Evolutionary conservation across 176 grass and related monocot genomes (phyloP).

Genomic region (Tillandsia fasciculata): DNA sequence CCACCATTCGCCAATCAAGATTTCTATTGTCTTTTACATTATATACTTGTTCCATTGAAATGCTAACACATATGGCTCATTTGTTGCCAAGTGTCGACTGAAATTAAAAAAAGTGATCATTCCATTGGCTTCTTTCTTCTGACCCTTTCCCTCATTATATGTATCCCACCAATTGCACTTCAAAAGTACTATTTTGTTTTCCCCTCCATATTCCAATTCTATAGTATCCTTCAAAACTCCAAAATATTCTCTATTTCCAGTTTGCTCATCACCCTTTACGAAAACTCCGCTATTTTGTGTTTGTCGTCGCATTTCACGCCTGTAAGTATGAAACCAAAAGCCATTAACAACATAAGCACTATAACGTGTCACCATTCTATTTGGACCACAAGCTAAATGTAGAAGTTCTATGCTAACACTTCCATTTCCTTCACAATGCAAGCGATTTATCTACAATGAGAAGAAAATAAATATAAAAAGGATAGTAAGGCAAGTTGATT

Average conservation of each 20-base stretch:
- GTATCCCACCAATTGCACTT: too few relatives aligned
- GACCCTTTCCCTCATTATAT: too few relatives aligned
- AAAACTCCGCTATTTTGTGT: not conserved
- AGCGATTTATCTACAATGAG: too few relatives aligned
- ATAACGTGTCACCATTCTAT: not conserved
- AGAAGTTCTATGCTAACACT: not conserved
- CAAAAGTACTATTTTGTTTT: not conserved
- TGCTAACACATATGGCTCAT: too few relatives aligned
- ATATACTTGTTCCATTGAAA: too few relatives aligned
- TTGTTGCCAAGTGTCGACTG: too few relatives aligned
- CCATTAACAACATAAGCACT: not conserved
- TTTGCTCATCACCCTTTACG: not conserved
- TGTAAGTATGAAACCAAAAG: not conserved
- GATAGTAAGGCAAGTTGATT: too few relatives aligned
- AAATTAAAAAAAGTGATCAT: too few relatives aligned
- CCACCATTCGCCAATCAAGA: too few relatives aligned
- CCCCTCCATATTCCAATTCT: not conserved
- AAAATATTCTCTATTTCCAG: not conserved
- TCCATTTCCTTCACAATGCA: not conserved
- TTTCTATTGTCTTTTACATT: too few relatives aligned
- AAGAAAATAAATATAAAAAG: too few relatives aligned
- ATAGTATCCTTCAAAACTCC: not conserved
- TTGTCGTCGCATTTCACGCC: not conserved
- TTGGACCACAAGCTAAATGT: not conserved
- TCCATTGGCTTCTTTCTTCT: too few relatives aligned